phyloP scores from a whole-genome alignment of 805 yeast genomes.

The Wickerhamiella sergipiensis region DNA sequence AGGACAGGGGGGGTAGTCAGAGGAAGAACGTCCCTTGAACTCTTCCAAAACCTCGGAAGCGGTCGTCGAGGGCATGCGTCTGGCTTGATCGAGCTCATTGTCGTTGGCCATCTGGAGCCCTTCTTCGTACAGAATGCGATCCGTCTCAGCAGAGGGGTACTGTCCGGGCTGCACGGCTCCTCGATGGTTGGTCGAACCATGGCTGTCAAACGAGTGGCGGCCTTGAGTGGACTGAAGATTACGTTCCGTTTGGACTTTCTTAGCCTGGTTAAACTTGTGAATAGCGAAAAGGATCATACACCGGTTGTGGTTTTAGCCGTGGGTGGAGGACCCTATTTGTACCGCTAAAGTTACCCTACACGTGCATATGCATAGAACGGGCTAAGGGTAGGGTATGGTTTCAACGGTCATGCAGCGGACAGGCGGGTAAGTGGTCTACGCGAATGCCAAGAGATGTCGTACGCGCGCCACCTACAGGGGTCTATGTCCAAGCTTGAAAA shows the following conservation, averaged over 20 bases:
- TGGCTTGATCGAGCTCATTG: not conserved
- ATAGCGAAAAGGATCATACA: not conserved
- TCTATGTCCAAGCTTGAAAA: no score
- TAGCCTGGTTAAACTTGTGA: not conserved
- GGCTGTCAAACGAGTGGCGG: not conserved
- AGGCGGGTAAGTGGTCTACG: not conserved
- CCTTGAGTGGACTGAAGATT: not conserved
- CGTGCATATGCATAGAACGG: not conserved
- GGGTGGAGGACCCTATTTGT: not conserved
- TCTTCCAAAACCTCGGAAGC: not conserved
- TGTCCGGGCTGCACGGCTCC: not conserved
- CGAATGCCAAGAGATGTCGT: no score
- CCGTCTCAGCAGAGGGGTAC: not conserved
- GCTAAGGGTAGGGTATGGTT: not conserved
- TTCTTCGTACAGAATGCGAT: not conserved
- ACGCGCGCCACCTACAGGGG: no score
- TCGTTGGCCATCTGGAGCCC: not conserved
- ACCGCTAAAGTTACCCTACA: not conserved
- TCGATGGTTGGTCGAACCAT: not conserved
- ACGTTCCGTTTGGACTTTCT: not conserved
- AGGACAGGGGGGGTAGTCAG: not conserved
- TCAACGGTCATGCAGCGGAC: not conserved
- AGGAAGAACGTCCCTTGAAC: not conserved
- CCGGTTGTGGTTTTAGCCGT: no score
- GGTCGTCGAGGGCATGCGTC: not conserved